Evolutionary conservation across 1,284 basidiomycete species (phyloP), one percentile per base, ranked within the genome.

Genomic region (Ustilago lituana): DNA sequence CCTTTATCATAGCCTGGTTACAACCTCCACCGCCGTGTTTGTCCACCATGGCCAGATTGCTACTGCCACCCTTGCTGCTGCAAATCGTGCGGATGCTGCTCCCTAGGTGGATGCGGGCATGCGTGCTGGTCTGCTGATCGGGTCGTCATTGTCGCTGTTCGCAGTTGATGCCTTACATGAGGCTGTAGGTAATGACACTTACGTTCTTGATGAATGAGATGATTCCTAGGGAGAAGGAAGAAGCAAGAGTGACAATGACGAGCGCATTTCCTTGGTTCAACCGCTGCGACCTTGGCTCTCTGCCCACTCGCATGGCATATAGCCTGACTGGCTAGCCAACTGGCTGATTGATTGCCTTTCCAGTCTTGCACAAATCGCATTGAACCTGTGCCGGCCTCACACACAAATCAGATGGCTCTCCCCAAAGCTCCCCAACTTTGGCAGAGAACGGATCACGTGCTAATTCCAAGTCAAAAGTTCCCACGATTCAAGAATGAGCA

Each of bases 151-250:
- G 6, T 6, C 27, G 6, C 12, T 29, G 6, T 29, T 12, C 27
- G 27, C 3, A 22, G 5, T 37, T n/a, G 31, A 3, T 14, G 32
- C 33, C 33, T 45, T 32, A 20, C 29, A 27, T 33, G 35, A 10
- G 9, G 22, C 24, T 31, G n/a, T n/a, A n/a, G 14, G 29, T 32
- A 11, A 20, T 24, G 26, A 45, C 20, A 60, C 63, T 60, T 66
- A 65, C 62, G 55, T 59, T 65, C 62, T 65, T 65, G 62, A 55
- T 55, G 56, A 49, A 48, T 64, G 52, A 47, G 55, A 50, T 53
- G 52, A 36, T 33, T 65, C 51, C 56, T 65, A 22, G 23, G 23
- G 38, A 39, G 44, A 44, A 50, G 52, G 26, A 36, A 22, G 32
- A n/a, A 47, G 33, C 9, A 46, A 24, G 8, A 33, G 1, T 8